Evolutionary conservation across 1,139 yeast genomes (phyloP), one percentile per base, ranked within the genome.

Genomic region (Groenewaldozyma auringiensis): DNA sequence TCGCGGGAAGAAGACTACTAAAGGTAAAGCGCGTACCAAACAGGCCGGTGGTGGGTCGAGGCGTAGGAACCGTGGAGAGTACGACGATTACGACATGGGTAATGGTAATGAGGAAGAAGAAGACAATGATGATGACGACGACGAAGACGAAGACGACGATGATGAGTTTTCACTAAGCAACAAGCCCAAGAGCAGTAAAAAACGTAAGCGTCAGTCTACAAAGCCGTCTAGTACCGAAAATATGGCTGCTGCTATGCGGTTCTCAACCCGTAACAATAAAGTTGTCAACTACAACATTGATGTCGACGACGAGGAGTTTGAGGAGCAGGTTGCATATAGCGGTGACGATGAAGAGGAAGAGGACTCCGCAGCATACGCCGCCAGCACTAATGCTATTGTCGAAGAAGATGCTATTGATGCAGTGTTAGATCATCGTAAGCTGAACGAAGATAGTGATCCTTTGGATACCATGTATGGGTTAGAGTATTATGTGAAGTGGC

Each of bases 261-360:
- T 88, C 57, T 83, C 94, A 9, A 74, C 89, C 1, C 74, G 96
- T 60, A 84, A 84, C 55, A 77, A 70, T 55, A 78, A 72, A 54
- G 74, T 74, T 35, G 80, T 89, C 43, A 87, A 89, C 62, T 87
- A 88, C 62, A 79, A 77, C 36, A 78, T 85, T 36, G 95, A 86
- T 51, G 73, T 74, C 37, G 83, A 79, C 8, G 83, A 83, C 55
- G 81, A 79, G 47, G 78, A 71, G 41, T 71, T 66, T 21, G 72
- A 65, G 37, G 71, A 69, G 39, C 67, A 62, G 36, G 53, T 56
- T 37, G 44, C 52, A 2, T 51, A 50, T 29, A 50, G 50, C 11
- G 54, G 57, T n/a, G 51, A 50, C 35, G 57, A 55, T 14, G 47
- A 37, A 2, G 52, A 50, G 16, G 44, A 43, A 9, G 55, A 45